A percentile compares a stretch with the other conserved stretches of the same genome.
Conservation (phyloP, 129 eudicot genomes). For the Escallonia herrerae region DNA sequence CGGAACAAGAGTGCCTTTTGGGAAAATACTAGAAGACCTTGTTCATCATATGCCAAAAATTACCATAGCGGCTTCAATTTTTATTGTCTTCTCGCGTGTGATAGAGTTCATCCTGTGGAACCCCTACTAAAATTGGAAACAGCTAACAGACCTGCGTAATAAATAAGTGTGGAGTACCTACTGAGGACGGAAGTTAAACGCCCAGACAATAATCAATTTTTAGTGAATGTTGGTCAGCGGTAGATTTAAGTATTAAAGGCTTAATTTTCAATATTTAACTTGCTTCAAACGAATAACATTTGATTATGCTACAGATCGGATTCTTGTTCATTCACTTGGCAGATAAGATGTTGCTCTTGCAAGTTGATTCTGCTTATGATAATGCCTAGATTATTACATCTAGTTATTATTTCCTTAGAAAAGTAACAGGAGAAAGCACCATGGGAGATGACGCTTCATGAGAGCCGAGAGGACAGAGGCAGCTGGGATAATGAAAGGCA, state of each 20-base stretch:
- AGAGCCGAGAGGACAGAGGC: conserved; percentile 38
- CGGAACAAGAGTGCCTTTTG: too few relatives aligned
- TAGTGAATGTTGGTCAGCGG: neutral
- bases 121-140: too few relatives aligned
- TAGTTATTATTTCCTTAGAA: neutral
- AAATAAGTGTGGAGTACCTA: too few relatives aligned
- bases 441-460: conserved; percentile 46
- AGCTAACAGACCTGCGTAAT: too few relatives aligned
- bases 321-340: neutral
- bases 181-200: too few relatives aligned
- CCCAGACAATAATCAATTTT: too few relatives aligned
- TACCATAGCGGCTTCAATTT: too few relatives aligned
- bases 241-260: neutral
- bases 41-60: too few relatives aligned
- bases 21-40: too few relatives aligned
- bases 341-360: neutral
- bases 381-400: too few relatives aligned
- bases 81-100: too few relatives aligned
- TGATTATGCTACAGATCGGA: neutral
- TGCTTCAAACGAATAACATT: neutral
- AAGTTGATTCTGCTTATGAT: neutral
- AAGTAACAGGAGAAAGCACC: conserved; percentile 52
- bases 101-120: too few relatives aligned
- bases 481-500: conserved; percentile 60
- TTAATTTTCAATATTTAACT: neutral